phyloP scores from a whole-genome alignment of 352 stramenopile species.

The Phytopythium ostracodes region DNA sequence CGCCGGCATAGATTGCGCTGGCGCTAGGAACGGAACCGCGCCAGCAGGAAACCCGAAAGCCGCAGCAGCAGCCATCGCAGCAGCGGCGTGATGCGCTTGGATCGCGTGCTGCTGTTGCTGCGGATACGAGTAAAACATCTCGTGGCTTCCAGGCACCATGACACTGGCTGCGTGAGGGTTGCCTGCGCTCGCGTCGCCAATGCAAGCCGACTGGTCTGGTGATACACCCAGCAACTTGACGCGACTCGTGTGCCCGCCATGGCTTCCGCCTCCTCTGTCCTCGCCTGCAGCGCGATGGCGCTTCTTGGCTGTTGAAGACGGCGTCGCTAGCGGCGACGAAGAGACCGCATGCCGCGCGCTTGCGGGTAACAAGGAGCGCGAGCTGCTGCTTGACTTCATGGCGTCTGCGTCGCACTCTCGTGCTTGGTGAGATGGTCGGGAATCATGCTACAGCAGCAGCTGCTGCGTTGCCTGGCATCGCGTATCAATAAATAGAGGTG shows the following conservation, averaged over 20 bases:
- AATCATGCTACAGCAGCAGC: neutral
- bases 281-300: conserved; percentile 3
- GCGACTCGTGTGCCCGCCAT: neutral
- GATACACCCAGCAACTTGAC: neutral
- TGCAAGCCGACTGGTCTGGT: neutral
- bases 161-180: neutral
- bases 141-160: neutral
- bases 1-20: neutral
- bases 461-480: neutral
- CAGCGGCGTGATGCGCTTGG: conserved; percentile 3
- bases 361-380: conserved; percentile 4
- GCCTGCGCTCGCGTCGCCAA: neutral
- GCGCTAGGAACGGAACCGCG: conserved; percentile 1
- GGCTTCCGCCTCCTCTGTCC: neutral
- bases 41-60: conserved; percentile 4
- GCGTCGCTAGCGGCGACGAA: conserved; percentile 3
- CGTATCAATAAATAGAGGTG: neutral
- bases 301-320: neutral
- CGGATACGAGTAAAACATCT: conserved; percentile 4
- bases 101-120: conserved; percentile 4
- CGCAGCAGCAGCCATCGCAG: conserved; percentile 1
- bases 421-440: neutral
- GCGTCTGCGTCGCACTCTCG: neutral
- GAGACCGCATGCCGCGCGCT: neutral
- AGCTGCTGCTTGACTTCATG: conserved; percentile 11